Conservation (phyloP, 257 asterid genomes). For the Salvia rosmarinus region DNA sequence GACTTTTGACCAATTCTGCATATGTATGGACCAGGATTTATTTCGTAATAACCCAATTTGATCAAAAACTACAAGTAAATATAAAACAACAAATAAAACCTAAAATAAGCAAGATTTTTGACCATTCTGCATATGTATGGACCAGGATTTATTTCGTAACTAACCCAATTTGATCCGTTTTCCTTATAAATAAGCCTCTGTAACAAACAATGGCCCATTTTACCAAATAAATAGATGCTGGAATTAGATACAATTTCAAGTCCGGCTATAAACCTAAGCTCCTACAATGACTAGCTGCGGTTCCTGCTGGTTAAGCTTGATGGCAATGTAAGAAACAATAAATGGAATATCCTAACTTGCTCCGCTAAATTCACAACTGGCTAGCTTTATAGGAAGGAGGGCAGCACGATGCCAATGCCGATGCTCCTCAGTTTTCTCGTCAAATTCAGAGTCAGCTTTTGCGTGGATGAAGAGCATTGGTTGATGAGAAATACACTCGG, state of each 20-base stretch:
- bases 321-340: conserved; percentile 35
- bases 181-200: not conserved
- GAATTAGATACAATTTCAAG: conserved; percentile 31
- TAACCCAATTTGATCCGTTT: too few species aligned
- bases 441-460: conserved; percentile 31
- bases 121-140: too few species aligned
- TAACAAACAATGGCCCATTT: conserved; percentile 1
- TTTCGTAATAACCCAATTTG: too few species aligned
- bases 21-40: too few species aligned
- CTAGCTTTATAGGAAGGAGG: conserved; percentile 19
- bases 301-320: conserved; percentile 13
- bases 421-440: conserved; percentile 30
- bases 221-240: conserved; percentile 15
- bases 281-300: conserved; percentile 34
- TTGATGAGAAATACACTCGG: conserved; percentile 2
- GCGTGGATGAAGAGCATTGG: conserved; percentile 4
- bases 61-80: too few species aligned
- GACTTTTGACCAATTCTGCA: too few species aligned
- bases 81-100: too few species aligned
- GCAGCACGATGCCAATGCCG: not conserved
- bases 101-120: too few species aligned
- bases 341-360: conserved; percentile 44
- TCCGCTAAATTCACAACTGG: conserved; percentile 40
- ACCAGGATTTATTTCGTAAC: too few species aligned
- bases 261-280: conserved; percentile 13